phyloP scores from a whole-genome alignment of 306 rosid species.

The Fragaria vesca region DNA sequence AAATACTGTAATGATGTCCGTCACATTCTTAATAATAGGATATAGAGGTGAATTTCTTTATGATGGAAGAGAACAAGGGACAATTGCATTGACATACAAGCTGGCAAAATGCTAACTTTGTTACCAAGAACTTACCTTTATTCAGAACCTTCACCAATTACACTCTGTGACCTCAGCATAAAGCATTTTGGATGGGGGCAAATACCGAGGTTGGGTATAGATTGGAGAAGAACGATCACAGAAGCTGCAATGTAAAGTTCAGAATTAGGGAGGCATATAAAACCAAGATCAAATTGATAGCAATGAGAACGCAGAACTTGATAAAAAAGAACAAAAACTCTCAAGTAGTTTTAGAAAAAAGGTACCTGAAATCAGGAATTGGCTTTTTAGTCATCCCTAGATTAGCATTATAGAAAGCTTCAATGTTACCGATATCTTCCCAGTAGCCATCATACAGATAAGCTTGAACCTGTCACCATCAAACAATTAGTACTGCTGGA shows the following conservation, averaged over 20 bases:
- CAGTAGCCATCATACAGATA: constrained; percentile 96
- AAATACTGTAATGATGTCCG: not conserved
- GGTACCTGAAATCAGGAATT: constrained; percentile 88
- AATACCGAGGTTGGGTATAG: constrained; percentile 95
- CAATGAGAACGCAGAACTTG: constrained; percentile 18
- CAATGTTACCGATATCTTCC: constrained; percentile 99
- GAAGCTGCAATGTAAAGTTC: constrained; percentile 53
- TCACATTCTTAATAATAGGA: not conserved
- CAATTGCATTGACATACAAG: constrained; percentile 8
- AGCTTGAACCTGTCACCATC: constrained; percentile 80
- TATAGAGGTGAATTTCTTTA: not conserved
- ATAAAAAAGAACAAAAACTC: too few species aligned
- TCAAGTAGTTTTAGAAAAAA: constrained; percentile 4
- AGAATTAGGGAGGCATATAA: constrained; percentile 13
- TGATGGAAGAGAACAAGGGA: constrained; percentile 5
- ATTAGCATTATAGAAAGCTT: constrained; percentile 96
- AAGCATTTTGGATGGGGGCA: constrained; percentile 99
- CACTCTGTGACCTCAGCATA: constrained; percentile 98
- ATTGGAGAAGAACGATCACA: constrained; percentile 98
- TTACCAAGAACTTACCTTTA: constrained; percentile 56
- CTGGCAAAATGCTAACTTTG: constrained; percentile 1
- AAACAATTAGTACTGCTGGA: constrained; percentile 21
- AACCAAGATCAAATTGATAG: constrained; percentile 15
- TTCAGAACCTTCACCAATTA: constrained; percentile 96
- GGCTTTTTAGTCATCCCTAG: constrained; percentile 96